Base-by-base conservation (phyloP, 2,329 filamentous ascomycete genomes). In the Ustulina deusta region DNA sequence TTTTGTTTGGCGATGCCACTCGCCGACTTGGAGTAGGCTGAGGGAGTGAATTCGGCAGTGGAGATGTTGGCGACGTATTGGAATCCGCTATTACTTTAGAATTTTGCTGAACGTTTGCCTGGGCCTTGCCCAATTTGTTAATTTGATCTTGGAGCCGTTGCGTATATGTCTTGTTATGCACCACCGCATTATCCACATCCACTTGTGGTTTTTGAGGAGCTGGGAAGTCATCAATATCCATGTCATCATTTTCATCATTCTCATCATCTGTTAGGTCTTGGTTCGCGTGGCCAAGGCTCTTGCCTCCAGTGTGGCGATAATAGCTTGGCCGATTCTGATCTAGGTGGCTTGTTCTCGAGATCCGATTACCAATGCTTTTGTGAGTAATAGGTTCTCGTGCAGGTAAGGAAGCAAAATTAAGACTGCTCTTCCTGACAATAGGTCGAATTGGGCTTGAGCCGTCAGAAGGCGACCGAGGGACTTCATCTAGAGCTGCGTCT, bases 61-160 rank as follows among this genome's bases (percentile, higher is more conserved):
- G 65, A 11, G 72, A 71, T 44, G 78, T 75, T 61, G 83, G 81
- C 17, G 75, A 69, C 38, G 77, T 77, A 32, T 78, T 71, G 15
- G 80, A 69, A 66, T 78, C 81, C 2, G 82, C 78, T 9, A 83
- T 79, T 1, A 83, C 84, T 68, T 87, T 88, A 1, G 85, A 83
- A 17, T 81, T 78, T 42, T 84, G 81, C 20, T 81, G 76, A 56
- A 81, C 80, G 51, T 80, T 83, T 5, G 85, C 78, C 66, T 88
- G 87, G 0, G 84, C 83, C 72, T 90, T 87, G 17, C 88, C 88
- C 57, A 91, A 81, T 81, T 87, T 87, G 75, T 90, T 97, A 74
- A 99, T 98, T 74, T 94, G 93, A 74, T 98, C 95, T 72, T 97
- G 94, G 17, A 99, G 84, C 49, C 93, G 87, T 78, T 98, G 94